Conservation (phyloP, 371 early-diverging fungal species). For the Umbelopsis sp. region DNA sequence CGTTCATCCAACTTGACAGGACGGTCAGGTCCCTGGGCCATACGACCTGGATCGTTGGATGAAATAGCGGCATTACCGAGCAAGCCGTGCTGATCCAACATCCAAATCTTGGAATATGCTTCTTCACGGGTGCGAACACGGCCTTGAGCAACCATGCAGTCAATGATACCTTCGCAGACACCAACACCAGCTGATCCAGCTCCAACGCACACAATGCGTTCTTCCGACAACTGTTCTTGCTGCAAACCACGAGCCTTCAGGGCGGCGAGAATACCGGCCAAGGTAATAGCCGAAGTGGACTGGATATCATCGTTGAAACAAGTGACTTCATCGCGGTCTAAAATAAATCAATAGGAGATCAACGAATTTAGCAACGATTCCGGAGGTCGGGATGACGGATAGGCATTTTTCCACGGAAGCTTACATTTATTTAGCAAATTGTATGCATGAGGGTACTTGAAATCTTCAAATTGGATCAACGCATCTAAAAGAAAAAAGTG, state of each 20-base stretch:
- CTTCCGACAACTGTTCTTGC: conserved; percentile 44
- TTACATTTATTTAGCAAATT: conserved; percentile 63
- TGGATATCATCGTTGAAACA: conserved; percentile 78
- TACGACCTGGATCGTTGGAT: conserved; percentile 28
- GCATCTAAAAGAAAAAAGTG: conserved; percentile 34
- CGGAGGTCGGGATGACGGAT: not conserved
- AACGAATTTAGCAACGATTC: not conserved
- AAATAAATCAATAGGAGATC: not conserved
- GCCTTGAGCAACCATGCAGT: conserved; percentile 66
- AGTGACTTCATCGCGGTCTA: conserved; percentile 60
- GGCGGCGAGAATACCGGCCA: conserved; percentile 67
- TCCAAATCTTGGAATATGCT: conserved; percentile 59
- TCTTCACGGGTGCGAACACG: conserved; percentile 60
- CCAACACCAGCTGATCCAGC: conserved; percentile 76
- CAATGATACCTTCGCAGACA: conserved; percentile 68
- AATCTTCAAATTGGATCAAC: conserved; percentile 62
- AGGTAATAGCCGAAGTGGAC: conserved; percentile 64
- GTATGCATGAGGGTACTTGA: conserved; percentile 60
- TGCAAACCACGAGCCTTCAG: conserved; percentile 55
- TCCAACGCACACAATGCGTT: conserved; percentile 66
- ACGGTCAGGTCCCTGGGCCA: conserved; percentile 26
- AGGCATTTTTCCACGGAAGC: conserved; percentile 4
- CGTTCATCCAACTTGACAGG: conserved; percentile 47
- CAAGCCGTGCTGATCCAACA: conserved; percentile 62
- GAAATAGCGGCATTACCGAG: conserved; percentile 50